phyloP scores from a whole-genome alignment of 768 basidiomycete species.

The Auricularia heimuer region DNA sequence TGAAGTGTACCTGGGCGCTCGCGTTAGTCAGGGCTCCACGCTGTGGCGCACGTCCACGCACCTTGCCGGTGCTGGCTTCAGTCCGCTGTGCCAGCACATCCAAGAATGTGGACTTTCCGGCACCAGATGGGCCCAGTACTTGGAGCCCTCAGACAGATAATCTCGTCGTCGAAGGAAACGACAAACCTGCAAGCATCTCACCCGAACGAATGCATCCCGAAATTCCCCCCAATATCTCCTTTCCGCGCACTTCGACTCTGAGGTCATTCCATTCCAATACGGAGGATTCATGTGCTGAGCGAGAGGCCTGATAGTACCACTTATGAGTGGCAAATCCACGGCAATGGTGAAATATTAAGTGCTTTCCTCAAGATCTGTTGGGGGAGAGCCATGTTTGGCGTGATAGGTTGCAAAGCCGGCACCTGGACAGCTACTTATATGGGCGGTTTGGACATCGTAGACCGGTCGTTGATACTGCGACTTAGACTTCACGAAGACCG shows the following conservation, averaged over 20 bases:
- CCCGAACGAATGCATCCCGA: conserved; percentile 11
- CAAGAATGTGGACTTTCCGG: conserved; percentile 26
- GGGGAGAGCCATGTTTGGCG: no score
- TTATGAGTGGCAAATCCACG: not conserved
- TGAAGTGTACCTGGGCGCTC: conserved; percentile 12
- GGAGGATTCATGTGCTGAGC: not conserved
- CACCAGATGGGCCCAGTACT: conserved; percentile 13
- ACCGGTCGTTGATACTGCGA: no score
- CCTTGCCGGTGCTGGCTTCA: conserved; percentile 8
- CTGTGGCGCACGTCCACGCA: conserved; percentile 1
- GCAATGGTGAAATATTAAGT: no score
- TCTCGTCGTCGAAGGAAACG: not conserved
- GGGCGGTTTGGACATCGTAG: no score
- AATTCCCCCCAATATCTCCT: conserved; percentile 13
- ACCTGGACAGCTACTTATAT: no score
- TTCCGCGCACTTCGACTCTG: not conserved
- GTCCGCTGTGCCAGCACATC: conserved; percentile 19
- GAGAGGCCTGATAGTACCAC: conserved; percentile 1
- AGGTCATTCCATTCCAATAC: not conserved
- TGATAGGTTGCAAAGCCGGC: no score
- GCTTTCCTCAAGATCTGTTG: no score
- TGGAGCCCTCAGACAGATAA: not conserved
- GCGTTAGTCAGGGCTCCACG: conserved; percentile 3
- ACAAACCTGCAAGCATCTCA: conserved; percentile 18
- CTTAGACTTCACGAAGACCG: no score